A percentile compares a stretch with the other conserved stretches of the same genome.
Conservation (phyloP, 1,284 basidiomycete genomes). For the Gastroboletus turbinatus region DNA sequence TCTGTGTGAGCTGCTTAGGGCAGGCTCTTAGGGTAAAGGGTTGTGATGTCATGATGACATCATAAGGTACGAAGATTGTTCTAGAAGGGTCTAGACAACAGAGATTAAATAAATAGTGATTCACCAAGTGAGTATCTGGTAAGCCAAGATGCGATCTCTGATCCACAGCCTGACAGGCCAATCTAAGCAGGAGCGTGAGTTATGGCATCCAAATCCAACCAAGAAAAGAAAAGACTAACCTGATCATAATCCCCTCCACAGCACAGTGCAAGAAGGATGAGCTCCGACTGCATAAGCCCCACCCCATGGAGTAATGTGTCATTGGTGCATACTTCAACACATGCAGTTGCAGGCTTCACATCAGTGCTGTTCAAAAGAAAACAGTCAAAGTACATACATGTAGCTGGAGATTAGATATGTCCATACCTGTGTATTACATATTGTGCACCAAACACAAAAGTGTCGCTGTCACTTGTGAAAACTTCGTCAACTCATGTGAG, state of each 20-base stretch:
- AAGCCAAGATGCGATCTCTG: too few species aligned
- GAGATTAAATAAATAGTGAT: too few species aligned
- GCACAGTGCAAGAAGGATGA: neutral
- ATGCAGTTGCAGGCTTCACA: neutral
- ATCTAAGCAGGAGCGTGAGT: too few species aligned
- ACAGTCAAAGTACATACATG: neutral
- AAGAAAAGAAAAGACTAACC: neutral
- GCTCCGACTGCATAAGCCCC: neutral
- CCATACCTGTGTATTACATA: neutral
- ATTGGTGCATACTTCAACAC: neutral
- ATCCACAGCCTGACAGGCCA: too few species aligned
- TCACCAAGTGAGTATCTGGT: neutral
- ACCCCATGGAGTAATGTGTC: neutral
- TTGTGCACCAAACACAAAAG: neutral
- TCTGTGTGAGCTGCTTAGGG: too few species aligned
- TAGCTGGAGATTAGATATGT: neutral
- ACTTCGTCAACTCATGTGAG: neutral
- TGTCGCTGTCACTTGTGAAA: neutral
- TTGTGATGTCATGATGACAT: too few species aligned
- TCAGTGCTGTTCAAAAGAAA: neutral
- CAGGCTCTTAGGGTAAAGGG: too few species aligned
- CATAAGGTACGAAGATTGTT: too few species aligned
- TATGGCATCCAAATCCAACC: neutral
- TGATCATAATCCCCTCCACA: neutral
- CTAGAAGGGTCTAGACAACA: too few species aligned